Conservation (phyloP, 2,329 filamentous ascomycete genomes). For the Exophiala spinifera region DNA sequence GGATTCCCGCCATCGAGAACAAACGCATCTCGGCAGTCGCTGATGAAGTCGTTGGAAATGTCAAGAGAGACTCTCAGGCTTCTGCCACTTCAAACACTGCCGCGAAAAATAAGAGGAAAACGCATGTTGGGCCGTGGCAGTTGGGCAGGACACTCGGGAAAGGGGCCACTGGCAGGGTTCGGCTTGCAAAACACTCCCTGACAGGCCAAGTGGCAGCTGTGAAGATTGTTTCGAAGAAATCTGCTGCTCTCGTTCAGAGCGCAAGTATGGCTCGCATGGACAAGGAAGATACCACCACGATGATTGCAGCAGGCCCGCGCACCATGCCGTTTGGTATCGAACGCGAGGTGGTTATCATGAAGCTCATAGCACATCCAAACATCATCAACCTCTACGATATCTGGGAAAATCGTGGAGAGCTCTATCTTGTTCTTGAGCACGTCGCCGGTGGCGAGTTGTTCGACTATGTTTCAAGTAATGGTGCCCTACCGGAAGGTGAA, state of each 20-base stretch:
- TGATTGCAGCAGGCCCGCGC: conserved; percentile 58
- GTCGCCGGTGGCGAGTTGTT: conserved; percentile 83
- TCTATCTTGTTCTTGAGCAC: conserved; percentile 96
- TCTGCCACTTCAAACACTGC: conserved; percentile 33
- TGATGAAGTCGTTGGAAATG: conserved; percentile 46
- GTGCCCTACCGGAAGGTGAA: conserved; percentile 73
- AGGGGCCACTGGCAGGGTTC: conserved; percentile 83
- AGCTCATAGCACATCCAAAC: conserved; percentile 90
- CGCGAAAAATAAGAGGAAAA: conserved; percentile 56
- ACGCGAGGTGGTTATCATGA: conserved; percentile 94
- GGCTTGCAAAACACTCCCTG: conserved; percentile 74
- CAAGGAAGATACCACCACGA: conserved; percentile 60
- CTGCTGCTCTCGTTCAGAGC: conserved; percentile 75
- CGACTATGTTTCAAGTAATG: conserved; percentile 72
- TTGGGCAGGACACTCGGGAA: conserved; percentile 84
- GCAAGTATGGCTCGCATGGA: conserved; percentile 82
- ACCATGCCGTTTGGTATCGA: conserved; percentile 85
- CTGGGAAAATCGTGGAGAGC: conserved; percentile 93
- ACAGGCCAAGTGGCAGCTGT: conserved; percentile 83
- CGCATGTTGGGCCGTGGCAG: conserved; percentile 90
- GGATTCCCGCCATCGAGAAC: conserved; percentile 38
- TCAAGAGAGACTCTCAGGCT: conserved; percentile 44
- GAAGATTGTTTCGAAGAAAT: conserved; percentile 88
- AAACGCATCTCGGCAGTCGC: conserved; percentile 54
- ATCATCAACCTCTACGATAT: conserved; percentile 94